Percentiles rank a stretch among this genome's conserved stretches.
phyloP scores from a whole-genome alignment of 176 grass and related monocot species.

The Cocos nucifera region DNA sequence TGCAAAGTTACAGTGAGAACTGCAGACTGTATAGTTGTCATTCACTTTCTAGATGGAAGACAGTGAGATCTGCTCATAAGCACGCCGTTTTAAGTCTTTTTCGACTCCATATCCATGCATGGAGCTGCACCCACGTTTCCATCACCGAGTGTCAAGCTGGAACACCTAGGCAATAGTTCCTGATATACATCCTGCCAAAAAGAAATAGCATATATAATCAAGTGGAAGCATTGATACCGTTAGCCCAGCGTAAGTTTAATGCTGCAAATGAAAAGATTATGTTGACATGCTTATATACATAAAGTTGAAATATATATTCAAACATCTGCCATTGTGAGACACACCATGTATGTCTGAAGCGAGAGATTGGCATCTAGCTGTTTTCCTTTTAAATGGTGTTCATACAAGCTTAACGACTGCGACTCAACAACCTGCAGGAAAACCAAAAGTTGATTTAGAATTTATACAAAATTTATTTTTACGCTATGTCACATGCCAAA shows the following conservation, averaged over 20 bases:
- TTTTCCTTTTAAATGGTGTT: constrained; percentile 29
- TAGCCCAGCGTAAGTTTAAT: no score
- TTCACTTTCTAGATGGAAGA: no score
- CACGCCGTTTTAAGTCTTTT: no score
- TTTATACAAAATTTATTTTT: constrained; percentile 29
- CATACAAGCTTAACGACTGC: constrained; percentile 41
- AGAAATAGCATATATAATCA: neutral
- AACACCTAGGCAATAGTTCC: constrained; percentile 43
- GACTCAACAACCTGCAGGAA: constrained; percentile 32
- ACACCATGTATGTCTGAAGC: constrained; percentile 50
- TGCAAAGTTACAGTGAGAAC: no score
- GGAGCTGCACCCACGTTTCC: neutral
- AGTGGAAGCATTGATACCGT: neutral
- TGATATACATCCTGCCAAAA: constrained; percentile 33
- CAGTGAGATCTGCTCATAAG: no score
- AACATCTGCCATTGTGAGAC: neutral
- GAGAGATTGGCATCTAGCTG: constrained; percentile 31
- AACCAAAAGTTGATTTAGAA: constrained; percentile 11
- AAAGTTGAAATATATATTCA: neutral
- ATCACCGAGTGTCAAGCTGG: constrained; percentile 26
- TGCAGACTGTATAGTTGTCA: no score
- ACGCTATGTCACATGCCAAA: neutral
- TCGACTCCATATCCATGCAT: no score
- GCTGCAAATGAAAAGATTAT: no score
- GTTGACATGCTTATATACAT: neutral